Percentiles rank a stretch among this genome's conserved stretches.
phyloP scores from a whole-genome alignment of 2,329 filamentous ascomycete species.

The Ophiostoma sp. region DNA sequence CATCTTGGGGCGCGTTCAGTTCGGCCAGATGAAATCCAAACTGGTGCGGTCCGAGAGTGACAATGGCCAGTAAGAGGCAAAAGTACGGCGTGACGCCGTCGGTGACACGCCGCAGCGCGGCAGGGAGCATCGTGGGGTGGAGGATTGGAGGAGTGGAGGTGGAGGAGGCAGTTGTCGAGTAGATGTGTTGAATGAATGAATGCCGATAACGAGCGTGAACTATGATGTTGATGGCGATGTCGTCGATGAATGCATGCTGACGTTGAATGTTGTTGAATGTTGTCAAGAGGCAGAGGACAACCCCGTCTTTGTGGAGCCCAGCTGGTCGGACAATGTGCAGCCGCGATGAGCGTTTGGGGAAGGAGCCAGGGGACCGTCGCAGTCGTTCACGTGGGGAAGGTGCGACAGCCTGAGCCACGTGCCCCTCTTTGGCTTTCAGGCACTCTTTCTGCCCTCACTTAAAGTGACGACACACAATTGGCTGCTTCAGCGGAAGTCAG shows the following conservation, averaged over 20 bases:
- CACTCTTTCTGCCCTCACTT: no score
- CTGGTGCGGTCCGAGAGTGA: conserved; percentile 84
- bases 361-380: not conserved
- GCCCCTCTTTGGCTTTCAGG: no score
- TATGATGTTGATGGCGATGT: not conserved
- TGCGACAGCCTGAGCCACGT: no score
- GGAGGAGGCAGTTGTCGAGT: not conserved
- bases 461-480: no score
- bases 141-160: not conserved
- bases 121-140: conserved; percentile 27
- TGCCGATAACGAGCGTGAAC: not conserved
- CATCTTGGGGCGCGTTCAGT: conserved; percentile 91
- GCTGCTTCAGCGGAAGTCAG: no score
- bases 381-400: no score
- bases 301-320: not conserved
- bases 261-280: not conserved
- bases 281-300: not conserved
- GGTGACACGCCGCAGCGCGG: conserved; percentile 42
- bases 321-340: conserved; percentile 14
- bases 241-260: not conserved
- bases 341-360: not conserved
- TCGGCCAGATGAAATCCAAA: conserved; percentile 97
- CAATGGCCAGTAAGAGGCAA: conserved; percentile 70
- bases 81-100: conserved; percentile 71
- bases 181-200: not conserved